Conservation (phyloP, 352 stramenopile genomes). For the Pythium volutum region DNA sequence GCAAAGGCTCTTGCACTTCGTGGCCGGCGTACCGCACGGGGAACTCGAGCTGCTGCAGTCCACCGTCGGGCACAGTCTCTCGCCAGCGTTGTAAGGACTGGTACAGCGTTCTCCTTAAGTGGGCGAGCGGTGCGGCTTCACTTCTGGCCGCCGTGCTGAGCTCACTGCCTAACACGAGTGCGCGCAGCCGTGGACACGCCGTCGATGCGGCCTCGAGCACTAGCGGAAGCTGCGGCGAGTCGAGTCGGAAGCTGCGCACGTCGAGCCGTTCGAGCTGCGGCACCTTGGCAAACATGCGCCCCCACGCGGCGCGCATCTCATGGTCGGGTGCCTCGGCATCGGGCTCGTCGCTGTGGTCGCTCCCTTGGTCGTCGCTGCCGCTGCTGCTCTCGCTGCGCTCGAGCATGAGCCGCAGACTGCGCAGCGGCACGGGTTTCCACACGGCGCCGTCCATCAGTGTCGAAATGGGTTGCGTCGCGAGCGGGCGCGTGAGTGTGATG, state of each 20-base stretch:
- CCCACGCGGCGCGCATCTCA: slow-evolving; percentile 5
- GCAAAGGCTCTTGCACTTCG: background rate
- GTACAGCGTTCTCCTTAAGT: background rate
- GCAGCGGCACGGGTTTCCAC: slow-evolving; percentile 10
- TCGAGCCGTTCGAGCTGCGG: slow-evolving; percentile 22
- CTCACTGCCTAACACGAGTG: slow-evolving; percentile 6
- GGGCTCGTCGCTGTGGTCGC: slow-evolving; percentile 1
- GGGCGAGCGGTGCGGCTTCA: background rate
- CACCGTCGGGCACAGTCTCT: background rate
- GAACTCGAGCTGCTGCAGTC: slow-evolving; percentile 20
- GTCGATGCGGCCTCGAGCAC: slow-evolving; percentile 11
- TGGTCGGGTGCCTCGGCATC: slow-evolving; percentile 8
- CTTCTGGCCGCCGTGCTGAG: background rate
- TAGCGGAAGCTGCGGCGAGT: slow-evolving; percentile 7
- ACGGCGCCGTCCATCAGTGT: slow-evolving; percentile 8
- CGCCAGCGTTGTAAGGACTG: slow-evolving; percentile 5
- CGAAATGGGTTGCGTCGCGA: slow-evolving; percentile 4
- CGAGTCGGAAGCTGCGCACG: slow-evolving; percentile 5
- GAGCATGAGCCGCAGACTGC: slow-evolving; percentile 10
- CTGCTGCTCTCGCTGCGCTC: background rate
- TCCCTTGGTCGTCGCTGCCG: background rate
- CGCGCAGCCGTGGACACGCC: background rate
- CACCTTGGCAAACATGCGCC: slow-evolving; percentile 10
- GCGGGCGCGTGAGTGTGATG: slow-evolving; percentile 9
- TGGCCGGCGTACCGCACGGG: background rate